Base-by-base conservation (phyloP, 768 basidiomycete species). In the Kwoniella dendrophila region DNA sequence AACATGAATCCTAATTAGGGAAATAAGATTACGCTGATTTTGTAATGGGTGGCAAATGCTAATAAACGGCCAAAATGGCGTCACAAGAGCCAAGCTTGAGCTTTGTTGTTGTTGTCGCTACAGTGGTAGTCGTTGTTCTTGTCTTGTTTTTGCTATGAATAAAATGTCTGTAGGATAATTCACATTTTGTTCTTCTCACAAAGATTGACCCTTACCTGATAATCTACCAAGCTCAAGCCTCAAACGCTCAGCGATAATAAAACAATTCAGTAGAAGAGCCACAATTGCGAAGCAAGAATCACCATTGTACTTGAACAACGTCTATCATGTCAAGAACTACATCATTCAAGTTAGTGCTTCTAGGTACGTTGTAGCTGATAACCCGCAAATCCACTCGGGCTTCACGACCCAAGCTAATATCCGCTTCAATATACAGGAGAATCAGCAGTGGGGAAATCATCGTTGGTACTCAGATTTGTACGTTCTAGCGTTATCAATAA, bases 391-490 rank as follows among this genome's bases (percentile, higher is more conserved):
- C n/a, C n/a, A n/a, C n/a, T n/a, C n/a, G n/a, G n/a, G n/a, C n/a
- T n/a, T n/a, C n/a, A n/a, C n/a, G n/a, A n/a, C n/a, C n/a, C n/a
- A n/a, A n/a, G n/a, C n/a, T n/a, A n/a, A n/a, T n/a, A n/a, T 33
- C 11, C 29, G 1, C 38, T n/a, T 36, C 41, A 20, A 45, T 27
- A 12, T 40, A 27, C 75, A 96, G 93, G 94, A 72, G 94, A 97
- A 83, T 93, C 90, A 40, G 95, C 96, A 44, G 96, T 99, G 51
- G 96, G 96, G 54, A 99, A 99, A 84, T 71, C 76, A 74, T 94
- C 91, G 82, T 81, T 98, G 67, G 96, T 99, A 53, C 82, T 98
- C 65, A 86, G 94, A 60, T 99, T 99, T 74, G 96, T 98, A 69
- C 92, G 74, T 69, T n/a, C 20, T 32, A 49, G 32, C 18, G 6